phyloP scores from a whole-genome alignment of 2,329 filamentous ascomycete genomes.

The Thelonectria olida region DNA sequence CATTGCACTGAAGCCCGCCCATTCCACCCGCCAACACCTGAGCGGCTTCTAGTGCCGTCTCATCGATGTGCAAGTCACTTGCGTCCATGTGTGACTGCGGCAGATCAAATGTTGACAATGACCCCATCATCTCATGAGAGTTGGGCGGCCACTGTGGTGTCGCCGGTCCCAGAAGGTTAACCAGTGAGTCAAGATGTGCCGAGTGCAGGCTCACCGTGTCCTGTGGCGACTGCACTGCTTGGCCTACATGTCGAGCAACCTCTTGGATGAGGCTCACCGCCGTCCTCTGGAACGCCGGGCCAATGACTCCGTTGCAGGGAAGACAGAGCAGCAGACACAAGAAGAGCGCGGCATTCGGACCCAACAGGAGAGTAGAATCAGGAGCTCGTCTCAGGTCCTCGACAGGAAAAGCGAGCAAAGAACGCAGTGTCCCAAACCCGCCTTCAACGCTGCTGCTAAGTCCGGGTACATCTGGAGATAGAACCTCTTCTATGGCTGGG shows the following conservation, averaged over 20 bases:
- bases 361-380: slow-evolving; percentile 24
- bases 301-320: slow-evolving; percentile 24
- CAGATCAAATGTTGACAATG: too few species aligned
- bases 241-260: slow-evolving; percentile 9
- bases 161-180: neutral
- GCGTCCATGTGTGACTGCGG: too few species aligned
- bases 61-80: too few species aligned
- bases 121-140: too few species aligned
- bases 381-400: slow-evolving; percentile 24
- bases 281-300: slow-evolving; percentile 23
- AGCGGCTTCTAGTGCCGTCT: too few species aligned
- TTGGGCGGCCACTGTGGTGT: too few species aligned
- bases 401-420: slow-evolving; percentile 17
- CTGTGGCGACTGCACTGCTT: slow-evolving; percentile 24
- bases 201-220: slow-evolving; percentile 19
- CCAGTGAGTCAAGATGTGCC: slow-evolving; percentile 18
- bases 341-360: slow-evolving; percentile 25
- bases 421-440: slow-evolving; percentile 14
- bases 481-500: neutral
- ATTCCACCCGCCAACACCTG: too few species aligned
- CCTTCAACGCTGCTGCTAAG: slow-evolving; percentile 14
- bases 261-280: slow-evolving; percentile 16
- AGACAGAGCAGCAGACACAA: slow-evolving; percentile 22
- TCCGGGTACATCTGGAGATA: slow-evolving; percentile 15
- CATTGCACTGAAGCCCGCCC: too few species aligned